Evolutionary conservation across 2,329 filamentous ascomycete species (phyloP).

Genomic region (Xylaria sp.): DNA sequence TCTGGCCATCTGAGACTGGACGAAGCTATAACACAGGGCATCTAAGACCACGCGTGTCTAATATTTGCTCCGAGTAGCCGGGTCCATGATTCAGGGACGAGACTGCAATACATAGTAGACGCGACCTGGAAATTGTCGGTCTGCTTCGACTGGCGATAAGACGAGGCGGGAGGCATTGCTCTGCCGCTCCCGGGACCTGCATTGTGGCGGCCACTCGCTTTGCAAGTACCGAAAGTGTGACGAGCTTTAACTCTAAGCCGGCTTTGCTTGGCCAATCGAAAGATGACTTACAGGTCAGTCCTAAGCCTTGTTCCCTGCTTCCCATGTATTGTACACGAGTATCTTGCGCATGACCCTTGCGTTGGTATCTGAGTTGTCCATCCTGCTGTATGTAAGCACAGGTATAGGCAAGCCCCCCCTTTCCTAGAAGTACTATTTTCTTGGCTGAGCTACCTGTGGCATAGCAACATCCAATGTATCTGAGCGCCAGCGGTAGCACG

Average conservation of each 20-base stretch:
- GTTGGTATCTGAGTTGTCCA: conserved; percentile 25
- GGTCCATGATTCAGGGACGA: conserved; percentile 21
- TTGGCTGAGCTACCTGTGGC: conserved; percentile 19
- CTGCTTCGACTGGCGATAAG: conserved; percentile 19
- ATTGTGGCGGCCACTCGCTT: conserved; percentile 37
- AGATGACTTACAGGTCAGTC: not conserved
- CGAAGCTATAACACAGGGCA: conserved; percentile 6
- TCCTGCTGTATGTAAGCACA: conserved; percentile 2
- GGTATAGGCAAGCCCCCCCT: conserved; percentile 13
- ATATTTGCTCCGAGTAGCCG: conserved; percentile 22
- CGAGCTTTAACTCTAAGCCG: conserved; percentile 21
- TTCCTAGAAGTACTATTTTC: not conserved
- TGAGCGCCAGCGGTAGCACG: conserved; percentile 22
- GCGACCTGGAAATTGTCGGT: conserved; percentile 7
- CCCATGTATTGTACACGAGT: conserved; percentile 9
- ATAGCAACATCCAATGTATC: not conserved
- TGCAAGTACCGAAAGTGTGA: conserved; percentile 36
- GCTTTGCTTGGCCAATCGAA: conserved; percentile 18
- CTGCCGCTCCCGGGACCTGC: conserved; percentile 37
- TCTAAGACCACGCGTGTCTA: conserved; percentile 6
- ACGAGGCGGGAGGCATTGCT: conserved; percentile 22
- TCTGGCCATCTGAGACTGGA: conserved; percentile 2
- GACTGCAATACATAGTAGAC: conserved; percentile 6
- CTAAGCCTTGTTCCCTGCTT: conserved; percentile 11
- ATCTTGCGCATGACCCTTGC: conserved; percentile 25